Conservation (phyloP, 1,284 basidiomycete genomes). For the Ustilago vetiveriae region DNA sequence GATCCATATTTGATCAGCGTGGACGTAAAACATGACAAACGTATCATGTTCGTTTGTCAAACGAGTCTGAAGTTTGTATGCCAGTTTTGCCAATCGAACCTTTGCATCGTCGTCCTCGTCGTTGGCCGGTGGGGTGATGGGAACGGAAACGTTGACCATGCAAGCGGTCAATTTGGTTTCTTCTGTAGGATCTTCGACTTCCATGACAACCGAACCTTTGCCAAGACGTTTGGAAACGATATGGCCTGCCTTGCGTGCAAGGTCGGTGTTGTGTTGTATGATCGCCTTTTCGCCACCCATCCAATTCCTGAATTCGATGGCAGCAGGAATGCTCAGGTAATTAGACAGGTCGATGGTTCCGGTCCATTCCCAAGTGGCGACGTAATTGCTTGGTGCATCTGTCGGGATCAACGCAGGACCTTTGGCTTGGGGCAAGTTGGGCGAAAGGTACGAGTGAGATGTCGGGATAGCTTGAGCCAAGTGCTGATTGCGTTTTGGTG, state of each 20-base stretch:
- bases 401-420: slow-evolving; percentile 21
- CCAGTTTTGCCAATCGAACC: no score
- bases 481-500: slow-evolving; percentile 80
- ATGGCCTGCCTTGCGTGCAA: slow-evolving; percentile 78
- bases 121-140: slow-evolving; percentile 12
- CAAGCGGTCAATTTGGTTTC: slow-evolving; percentile 26
- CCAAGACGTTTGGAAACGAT: slow-evolving; percentile 72
- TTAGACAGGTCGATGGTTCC: slow-evolving; percentile 47
- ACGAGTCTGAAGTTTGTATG: slow-evolving; percentile 8
- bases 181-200: slow-evolving; percentile 1
- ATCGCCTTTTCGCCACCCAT: slow-evolving; percentile 85
- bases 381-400: slow-evolving; percentile 18
- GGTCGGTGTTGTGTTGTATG: slow-evolving; percentile 77
- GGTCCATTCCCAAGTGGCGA: slow-evolving; percentile 44
- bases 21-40: slow-evolving; percentile 34
- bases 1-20: slow-evolving; percentile 50
- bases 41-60: slow-evolving; percentile 27
- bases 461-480: slow-evolving; percentile 82
- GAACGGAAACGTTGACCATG: slow-evolving; percentile 48
- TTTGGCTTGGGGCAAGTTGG: slow-evolving; percentile 6
- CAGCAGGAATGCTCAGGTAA: slow-evolving; percentile 68
- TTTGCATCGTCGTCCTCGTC: no score
- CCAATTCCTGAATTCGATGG: slow-evolving; percentile 80
- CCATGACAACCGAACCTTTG: slow-evolving; percentile 20
- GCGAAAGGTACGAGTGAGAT: slow-evolving; percentile 30